Conservation (phyloP, 257 asterid species). For the Hygrophila difformis region DNA sequence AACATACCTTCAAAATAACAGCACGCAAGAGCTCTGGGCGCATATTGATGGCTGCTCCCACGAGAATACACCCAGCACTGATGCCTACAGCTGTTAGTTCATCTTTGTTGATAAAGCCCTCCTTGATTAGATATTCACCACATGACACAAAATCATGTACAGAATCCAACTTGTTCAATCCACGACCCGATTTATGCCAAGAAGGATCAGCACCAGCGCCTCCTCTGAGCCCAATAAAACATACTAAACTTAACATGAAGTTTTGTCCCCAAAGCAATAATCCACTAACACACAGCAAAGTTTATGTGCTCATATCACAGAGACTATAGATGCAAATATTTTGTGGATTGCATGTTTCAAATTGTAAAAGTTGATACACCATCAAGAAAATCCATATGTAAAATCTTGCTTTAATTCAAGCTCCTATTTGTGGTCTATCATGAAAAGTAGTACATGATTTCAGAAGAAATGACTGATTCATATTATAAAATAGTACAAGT, state of each 20-base stretch:
- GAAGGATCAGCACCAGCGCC: constrained; percentile 68
- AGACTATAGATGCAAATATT: no score
- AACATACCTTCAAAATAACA: constrained; percentile 70
- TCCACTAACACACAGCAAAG: no score
- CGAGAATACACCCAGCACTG: constrained; percentile 86
- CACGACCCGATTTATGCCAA: constrained; percentile 76
- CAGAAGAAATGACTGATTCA: no score
- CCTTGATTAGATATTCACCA: constrained; percentile 47
- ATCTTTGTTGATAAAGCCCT: constrained; percentile 44
- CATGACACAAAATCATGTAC: constrained; percentile 62
- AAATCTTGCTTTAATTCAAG: neutral
- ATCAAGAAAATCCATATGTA: neutral
- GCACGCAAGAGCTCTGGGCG: constrained; percentile 67
- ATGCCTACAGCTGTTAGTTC: constrained; percentile 57
- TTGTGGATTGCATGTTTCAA: neutral
- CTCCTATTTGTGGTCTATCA: no score
- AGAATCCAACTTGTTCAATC: constrained; percentile 63
- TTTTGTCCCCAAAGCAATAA: neutral
- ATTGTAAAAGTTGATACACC: neutral
- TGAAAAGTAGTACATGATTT: no score
- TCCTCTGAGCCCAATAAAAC: constrained; percentile 42
- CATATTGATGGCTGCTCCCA: constrained; percentile 77
- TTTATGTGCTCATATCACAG: no score
- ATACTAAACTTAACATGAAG: neutral
- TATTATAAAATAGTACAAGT: no score